Evolutionary conservation across 2,329 filamentous ascomycete species (phyloP).

Genomic region (Stachybotrys chlorohalonatus): DNA sequence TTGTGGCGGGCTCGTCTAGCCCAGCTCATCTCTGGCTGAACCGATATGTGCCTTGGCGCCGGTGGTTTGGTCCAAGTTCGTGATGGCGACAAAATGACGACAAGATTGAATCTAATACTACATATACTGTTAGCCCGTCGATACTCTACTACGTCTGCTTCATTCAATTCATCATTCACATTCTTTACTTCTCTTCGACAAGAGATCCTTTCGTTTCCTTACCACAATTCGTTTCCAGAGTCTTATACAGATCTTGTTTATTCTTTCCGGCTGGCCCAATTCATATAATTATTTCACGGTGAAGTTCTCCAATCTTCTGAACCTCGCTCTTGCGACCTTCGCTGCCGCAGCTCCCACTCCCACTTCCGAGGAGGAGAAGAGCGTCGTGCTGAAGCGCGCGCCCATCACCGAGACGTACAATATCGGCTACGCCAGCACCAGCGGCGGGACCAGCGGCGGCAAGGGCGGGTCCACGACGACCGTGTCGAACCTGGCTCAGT

Average conservation of each 20-base stretch:
- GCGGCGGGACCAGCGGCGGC: conserved; percentile 39
- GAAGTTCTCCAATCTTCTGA: conserved; percentile 21
- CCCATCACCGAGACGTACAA: conserved; percentile 24
- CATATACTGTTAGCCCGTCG: no score
- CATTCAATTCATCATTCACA: neutral
- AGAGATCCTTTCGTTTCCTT: neutral
- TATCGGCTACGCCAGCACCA: conserved; percentile 24
- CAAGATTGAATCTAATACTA: neutral
- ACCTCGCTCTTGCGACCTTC: conserved; percentile 17
- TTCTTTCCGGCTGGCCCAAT: neutral
- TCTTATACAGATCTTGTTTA: neutral
- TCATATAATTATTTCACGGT: conserved; percentile 9
- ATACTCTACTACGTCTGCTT: no score
- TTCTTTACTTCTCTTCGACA: neutral
- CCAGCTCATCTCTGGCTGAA: no score
- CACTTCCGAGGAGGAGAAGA: conserved; percentile 15
- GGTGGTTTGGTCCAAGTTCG: no score
- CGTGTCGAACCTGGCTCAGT: conserved; percentile 28
- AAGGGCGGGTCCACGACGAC: conserved; percentile 39
- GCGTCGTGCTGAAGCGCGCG: conserved; percentile 21
- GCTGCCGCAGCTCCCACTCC: conserved; percentile 17
- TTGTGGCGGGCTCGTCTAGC: no score
- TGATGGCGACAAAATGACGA: neutral
- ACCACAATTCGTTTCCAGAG: neutral
- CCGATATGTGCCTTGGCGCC: no score